Percentiles rank a stretch among this genome's conserved stretches.
These are phyloP conservation scores for Suhomyces bribrorum DNA, from an alignment of 1,139 yeast species.

Conservation along the genomic window DNA sequence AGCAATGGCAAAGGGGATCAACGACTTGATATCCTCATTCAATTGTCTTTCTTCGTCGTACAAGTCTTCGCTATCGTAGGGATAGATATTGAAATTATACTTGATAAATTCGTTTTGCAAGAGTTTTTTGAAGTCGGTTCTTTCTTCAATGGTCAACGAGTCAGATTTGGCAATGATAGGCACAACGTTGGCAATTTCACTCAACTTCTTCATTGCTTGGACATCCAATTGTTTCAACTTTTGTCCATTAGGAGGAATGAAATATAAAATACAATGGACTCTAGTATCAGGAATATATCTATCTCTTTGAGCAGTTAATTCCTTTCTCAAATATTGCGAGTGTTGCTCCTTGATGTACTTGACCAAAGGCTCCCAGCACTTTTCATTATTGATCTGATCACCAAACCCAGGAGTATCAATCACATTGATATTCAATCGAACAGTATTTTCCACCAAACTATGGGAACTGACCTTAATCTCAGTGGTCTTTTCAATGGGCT, in stretches of 20 bases:
- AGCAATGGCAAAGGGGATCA: conserved; percentile 90
- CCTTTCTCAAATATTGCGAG: conserved; percentile 88
- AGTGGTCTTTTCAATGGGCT: conserved; percentile 83
- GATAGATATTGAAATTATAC: conserved; percentile 79
- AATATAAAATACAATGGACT: conserved; percentile 90
- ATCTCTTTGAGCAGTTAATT: conserved; percentile 94
- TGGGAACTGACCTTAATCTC: conserved; percentile 80
- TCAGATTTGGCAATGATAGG: conserved; percentile 96
- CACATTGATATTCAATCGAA: conserved; percentile 78
- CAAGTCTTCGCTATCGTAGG: conserved; percentile 76
- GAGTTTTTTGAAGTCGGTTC: conserved; percentile 70
- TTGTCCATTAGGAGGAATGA: conserved; percentile 82
- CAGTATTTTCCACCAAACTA: conserved; percentile 76
- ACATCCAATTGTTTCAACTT: conserved; percentile 83
- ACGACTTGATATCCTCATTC: conserved; percentile 73
- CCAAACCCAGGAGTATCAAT: conserved; percentile 99
- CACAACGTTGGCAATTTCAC: conserved; percentile 90
- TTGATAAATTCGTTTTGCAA: conserved; percentile 76
- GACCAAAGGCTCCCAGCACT: conserved; percentile 96
- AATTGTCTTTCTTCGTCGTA: conserved; percentile 80
- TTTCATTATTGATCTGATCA: conserved; percentile 92
- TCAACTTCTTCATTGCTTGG: conserved; percentile 77
- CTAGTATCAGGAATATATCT: conserved; percentile 82
- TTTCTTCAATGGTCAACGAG: conserved; percentile 82
- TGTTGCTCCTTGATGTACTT: conserved; percentile 97